Evolutionary conservation across 1,284 basidiomycete species (phyloP).

Genomic region (Ustilago loliicola): DNA sequence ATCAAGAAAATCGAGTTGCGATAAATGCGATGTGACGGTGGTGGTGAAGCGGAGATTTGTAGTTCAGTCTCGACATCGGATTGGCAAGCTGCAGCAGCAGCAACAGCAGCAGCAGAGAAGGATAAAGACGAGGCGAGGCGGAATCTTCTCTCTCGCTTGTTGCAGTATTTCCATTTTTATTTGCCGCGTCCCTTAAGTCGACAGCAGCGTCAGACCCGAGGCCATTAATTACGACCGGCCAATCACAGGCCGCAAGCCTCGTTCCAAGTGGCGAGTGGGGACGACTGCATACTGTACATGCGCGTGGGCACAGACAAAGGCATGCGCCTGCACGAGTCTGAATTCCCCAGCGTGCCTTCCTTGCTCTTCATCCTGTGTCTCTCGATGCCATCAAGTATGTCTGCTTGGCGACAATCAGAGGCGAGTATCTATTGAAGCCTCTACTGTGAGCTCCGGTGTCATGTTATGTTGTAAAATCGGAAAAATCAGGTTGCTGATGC

Average conservation of each 20-base stretch:
- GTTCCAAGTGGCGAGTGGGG: neutral
- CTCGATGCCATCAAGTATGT: neutral
- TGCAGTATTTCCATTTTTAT: neutral
- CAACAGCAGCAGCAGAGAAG: no score
- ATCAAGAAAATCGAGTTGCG: neutral
- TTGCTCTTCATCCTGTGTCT: neutral
- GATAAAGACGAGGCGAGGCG: neutral
- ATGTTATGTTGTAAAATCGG: no score
- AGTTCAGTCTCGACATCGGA: neutral
- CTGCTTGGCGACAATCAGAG: no score
- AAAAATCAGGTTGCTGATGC: no score
- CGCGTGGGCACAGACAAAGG: slow-evolving; percentile 23
- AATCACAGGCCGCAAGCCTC: neutral
- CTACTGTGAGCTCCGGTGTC: no score
- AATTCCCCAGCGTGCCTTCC: slow-evolving; percentile 24
- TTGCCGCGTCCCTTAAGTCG: neutral
- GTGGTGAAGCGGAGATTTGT: neutral
- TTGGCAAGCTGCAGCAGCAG: slow-evolving; percentile 7
- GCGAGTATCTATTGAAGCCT: no score
- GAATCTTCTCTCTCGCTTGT: slow-evolving; percentile 3
- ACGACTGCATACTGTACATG: slow-evolving; percentile 3
- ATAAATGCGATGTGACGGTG: slow-evolving; percentile 24
- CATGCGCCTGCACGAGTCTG: slow-evolving; percentile 13
- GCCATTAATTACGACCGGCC: neutral
- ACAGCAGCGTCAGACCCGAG: neutral